Base-by-base conservation (phyloP, 495 filamentous ascomycete genomes). In the Apodospora peruviana region DNA sequence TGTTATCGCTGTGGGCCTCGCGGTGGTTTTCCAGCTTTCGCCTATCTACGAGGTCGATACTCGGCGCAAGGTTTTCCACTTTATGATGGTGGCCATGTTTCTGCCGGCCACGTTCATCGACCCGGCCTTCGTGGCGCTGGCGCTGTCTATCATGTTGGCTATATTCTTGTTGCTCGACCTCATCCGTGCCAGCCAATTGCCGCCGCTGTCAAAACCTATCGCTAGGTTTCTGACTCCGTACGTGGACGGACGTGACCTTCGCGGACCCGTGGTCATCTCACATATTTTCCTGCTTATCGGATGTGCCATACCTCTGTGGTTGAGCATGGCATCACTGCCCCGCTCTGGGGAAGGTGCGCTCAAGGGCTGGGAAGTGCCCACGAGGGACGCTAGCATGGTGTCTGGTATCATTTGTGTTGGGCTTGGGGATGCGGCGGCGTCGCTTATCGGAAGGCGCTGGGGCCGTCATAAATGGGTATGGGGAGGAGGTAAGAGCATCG, bases 1-100 rank as follows among this genome's bases (percentile, higher is more conserved):
- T 36, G 78, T 93, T 25, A 71, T 99, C 25, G 58, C 74, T 19
- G 56, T 82, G 7, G 94, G 91, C 2, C 72, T 98, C 35, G 67
- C 77, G 2, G 66, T 86, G 2, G 89, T 96, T 4, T 77, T 87
- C 48, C 78, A 78, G 27, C 74, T 96, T 21, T 86, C 84, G 32
- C 66, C 81, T 12, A 61, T 86, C 45, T 78, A 69, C 56, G 88
- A 96, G 68, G 90, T 97, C 29, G 94, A 99, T 67, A 99, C 93
- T 2, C 80, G 93, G n/a, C 82, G 93, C 32, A 99, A 99, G 67
- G 86, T 99, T 9, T 99, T 99, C 67, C 93, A 99, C 65, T 93
- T 91, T 52, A 95, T 90, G 82, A 96, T 96, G 81, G 90, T 97
- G 29, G 77, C 82, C 36, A 95, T 99, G 88, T 86, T 99, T 52